phyloP scores from a whole-genome alignment of 2,329 filamentous ascomycete species.

The Talaromyces piceae region DNA sequence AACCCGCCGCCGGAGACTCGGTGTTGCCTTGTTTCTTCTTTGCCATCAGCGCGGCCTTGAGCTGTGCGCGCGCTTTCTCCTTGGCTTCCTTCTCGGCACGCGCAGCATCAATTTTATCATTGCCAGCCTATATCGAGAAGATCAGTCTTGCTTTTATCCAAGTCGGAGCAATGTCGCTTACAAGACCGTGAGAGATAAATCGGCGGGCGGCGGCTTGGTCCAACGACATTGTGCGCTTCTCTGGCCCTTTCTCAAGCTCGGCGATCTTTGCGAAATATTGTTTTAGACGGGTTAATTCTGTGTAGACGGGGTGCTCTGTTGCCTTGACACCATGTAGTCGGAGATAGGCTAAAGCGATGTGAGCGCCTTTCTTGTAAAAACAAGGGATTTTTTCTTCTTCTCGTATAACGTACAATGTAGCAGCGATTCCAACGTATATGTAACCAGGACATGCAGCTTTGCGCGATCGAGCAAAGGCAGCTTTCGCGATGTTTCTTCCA shows the following conservation, averaged over 20 bases:
- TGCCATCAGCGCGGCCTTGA: constrained; percentile 39
- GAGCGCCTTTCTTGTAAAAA: neutral
- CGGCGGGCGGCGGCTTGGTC: constrained; percentile 72
- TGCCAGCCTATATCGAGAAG: constrained; percentile 30
- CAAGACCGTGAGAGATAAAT: constrained; percentile 75
- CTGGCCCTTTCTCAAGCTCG: constrained; percentile 56
- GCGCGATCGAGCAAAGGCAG: constrained; percentile 90
- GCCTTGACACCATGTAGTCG: constrained; percentile 71
- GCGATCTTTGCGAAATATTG: constrained; percentile 94
- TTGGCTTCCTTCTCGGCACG: constrained; percentile 44
- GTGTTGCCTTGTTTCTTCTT: constrained; percentile 21
- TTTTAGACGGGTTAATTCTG: constrained; percentile 76
- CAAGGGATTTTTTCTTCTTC: neutral
- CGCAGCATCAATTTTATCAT: constrained; percentile 46
- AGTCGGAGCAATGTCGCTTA: constrained; percentile 32
- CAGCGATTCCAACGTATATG: constrained; percentile 84
- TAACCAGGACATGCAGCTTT: constrained; percentile 80
- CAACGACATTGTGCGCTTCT: constrained; percentile 51
- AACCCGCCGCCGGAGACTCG: constrained; percentile 5
- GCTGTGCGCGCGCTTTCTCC: constrained; percentile 43
- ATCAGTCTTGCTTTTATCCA: constrained; percentile 4
- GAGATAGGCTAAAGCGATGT: constrained; percentile 54
- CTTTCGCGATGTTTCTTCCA: constrained; percentile 64
- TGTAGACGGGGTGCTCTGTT: constrained; percentile 77
- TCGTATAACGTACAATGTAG: constrained; percentile 61